These are phyloP conservation scores for Aspergillus fructus DNA, from an alignment of 2,329 filamentous ascomycete genomes.

Conservation along the genomic window DNA sequence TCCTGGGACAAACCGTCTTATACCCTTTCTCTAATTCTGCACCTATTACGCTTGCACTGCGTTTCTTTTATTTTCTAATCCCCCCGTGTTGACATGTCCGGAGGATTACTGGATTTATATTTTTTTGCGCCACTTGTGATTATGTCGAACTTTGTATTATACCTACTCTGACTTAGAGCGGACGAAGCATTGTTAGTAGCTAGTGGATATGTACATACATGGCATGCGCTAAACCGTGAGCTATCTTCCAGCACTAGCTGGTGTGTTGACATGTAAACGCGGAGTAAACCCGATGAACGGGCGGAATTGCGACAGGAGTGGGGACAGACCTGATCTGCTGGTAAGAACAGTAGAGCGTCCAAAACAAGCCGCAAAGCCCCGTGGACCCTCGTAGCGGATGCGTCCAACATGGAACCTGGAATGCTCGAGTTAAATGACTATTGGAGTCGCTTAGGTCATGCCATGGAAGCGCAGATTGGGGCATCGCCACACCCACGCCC, in stretches of 20 bases:
- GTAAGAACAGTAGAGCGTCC: neutral
- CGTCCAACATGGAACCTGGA: neutral
- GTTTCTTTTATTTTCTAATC: neutral
- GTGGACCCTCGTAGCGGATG: neutral
- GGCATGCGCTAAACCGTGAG: conserved; percentile 23
- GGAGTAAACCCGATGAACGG: neutral
- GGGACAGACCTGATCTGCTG: neutral
- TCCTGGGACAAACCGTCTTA: conserved; percentile 29
- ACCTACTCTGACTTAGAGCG: conserved; percentile 7
- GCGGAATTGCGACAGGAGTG: no score
- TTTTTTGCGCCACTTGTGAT: conserved; percentile 10
- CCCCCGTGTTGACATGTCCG: conserved; percentile 17
- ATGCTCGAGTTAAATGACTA: neutral
- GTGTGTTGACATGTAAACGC: neutral
- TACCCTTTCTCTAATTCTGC: conserved; percentile 37
- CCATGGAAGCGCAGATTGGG: neutral
- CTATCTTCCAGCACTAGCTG: conserved; percentile 8
- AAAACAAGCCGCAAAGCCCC: neutral
- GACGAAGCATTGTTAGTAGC: conserved; percentile 17
- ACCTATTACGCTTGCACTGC: conserved; percentile 19
- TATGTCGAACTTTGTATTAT: conserved; percentile 18
- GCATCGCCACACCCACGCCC: neutral
- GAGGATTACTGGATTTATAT: conserved; percentile 16
- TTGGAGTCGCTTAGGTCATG: neutral
- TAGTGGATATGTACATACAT: conserved; percentile 28